These are phyloP conservation scores for Suillus discolor DNA, from an alignment of 768 basidiomycete genomes.

Conservation along the genomic window DNA sequence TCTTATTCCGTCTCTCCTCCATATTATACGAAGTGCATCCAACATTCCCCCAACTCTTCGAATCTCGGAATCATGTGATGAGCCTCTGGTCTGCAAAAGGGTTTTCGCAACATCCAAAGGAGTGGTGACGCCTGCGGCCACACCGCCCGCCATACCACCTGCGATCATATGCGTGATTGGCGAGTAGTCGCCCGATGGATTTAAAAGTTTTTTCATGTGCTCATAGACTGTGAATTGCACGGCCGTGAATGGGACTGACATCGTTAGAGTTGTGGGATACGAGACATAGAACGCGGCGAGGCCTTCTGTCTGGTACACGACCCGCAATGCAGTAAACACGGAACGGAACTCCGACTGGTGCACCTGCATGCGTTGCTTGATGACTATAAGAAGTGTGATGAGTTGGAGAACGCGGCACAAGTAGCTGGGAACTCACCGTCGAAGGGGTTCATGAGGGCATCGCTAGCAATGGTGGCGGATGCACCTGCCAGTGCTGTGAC, in stretches of 20 bases:
- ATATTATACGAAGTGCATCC: slow-evolving; percentile 89
- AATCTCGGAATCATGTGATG: slow-evolving; percentile 84
- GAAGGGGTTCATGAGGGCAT: slow-evolving; percentile 99
- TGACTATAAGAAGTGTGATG: slow-evolving; percentile 56
- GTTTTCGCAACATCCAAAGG: slow-evolving; percentile 98
- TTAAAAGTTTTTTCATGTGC: slow-evolving; percentile 82
- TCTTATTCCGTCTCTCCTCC: slow-evolving; percentile 78
- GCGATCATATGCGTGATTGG: slow-evolving; percentile 92
- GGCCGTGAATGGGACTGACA: slow-evolving; percentile 97
- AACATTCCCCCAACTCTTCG: slow-evolving; percentile 80
- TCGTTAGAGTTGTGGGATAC: slow-evolving; percentile 96
- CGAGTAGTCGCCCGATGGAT: slow-evolving; percentile 86
- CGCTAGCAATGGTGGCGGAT: slow-evolving; percentile 90
- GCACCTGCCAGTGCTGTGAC: slow-evolving; percentile 86
- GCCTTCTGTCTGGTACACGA: slow-evolving; percentile 86
- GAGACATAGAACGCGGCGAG: slow-evolving; percentile 94
- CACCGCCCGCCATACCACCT: slow-evolving; percentile 89
- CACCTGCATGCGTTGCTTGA: slow-evolving; percentile 99
- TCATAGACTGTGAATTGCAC: slow-evolving; percentile 98
- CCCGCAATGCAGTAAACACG: slow-evolving; percentile 81
- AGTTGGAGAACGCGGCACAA: slow-evolving; percentile 10
- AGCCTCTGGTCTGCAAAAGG: slow-evolving; percentile 91
- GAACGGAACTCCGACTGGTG: slow-evolving; percentile 92
- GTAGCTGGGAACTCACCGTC: slow-evolving; percentile 67
- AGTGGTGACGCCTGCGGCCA: slow-evolving; percentile 94